Conservation (phyloP, 495 filamentous ascomycete genomes). For the Lasiosphaeria hispida region DNA sequence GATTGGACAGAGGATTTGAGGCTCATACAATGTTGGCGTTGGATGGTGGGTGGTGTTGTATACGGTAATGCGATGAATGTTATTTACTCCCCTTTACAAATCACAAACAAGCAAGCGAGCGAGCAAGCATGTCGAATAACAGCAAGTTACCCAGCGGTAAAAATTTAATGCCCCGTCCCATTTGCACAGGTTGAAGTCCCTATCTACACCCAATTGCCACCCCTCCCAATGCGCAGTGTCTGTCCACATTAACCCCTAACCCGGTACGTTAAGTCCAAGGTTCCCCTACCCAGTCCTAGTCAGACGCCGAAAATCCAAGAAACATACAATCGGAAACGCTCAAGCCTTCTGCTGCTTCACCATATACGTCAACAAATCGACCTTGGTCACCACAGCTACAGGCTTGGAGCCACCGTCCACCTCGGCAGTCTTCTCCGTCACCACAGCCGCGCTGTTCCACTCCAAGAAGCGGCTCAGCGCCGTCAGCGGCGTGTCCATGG, state of each 20-base stretch:
- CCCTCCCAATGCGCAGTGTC: not conserved
- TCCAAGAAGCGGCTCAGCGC: conserved; percentile 90
- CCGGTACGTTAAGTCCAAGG: conserved; percentile 9
- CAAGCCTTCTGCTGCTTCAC: conserved; percentile 64
- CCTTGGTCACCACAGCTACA: conserved; percentile 91
- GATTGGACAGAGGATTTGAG: conserved; percentile 52
- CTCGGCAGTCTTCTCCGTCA: conserved; percentile 62
- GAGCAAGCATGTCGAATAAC: not conserved
- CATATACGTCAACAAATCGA: conserved; percentile 91
- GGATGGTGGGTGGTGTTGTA: too few relatives aligned
- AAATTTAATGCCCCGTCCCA: conserved; percentile 11
- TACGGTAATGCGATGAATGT: too few relatives aligned
- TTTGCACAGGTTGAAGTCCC: conserved; percentile 31
- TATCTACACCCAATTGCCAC: conserved; percentile 14
- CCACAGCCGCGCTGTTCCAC: conserved; percentile 94
- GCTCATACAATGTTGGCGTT: too few relatives aligned
- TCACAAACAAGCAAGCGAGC: too few relatives aligned
- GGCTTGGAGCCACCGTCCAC: conserved; percentile 59
- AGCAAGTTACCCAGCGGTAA: not conserved
- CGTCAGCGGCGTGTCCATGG: conserved; percentile 78
- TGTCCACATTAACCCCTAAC: not conserved
- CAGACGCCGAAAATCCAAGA: not conserved
- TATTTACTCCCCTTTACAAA: too few relatives aligned
- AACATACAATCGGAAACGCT: not conserved
- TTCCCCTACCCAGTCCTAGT: not conserved